A percentile compares a stretch with the other conserved stretches of the same genome.
Evolutionary conservation across 257 asterid species (phyloP).

Genomic region (Penstemon barbatus): DNA sequence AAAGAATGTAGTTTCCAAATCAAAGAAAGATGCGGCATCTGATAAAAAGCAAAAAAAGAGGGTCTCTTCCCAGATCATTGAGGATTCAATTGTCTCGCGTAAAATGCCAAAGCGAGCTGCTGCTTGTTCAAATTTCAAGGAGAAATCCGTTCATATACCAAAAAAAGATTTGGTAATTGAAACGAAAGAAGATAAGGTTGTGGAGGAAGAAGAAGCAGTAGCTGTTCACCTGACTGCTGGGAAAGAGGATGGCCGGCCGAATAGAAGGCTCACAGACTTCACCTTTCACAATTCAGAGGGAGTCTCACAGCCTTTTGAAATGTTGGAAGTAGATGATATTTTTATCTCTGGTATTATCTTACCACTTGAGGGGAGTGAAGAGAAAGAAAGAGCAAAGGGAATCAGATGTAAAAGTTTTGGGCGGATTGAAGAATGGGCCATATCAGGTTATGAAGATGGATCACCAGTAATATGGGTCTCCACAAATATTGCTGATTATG

Average conservation of each 20-base stretch:
- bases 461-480: slow-evolving; percentile 82
- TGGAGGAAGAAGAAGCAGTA: slow-evolving; percentile 72
- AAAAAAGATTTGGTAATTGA: slow-evolving; percentile 56
- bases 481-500: slow-evolving; percentile 83
- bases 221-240: slow-evolving; percentile 79
- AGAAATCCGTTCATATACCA: slow-evolving; percentile 51
- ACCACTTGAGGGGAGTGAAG: slow-evolving; percentile 66
- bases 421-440: slow-evolving; percentile 91
- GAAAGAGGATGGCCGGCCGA: slow-evolving; percentile 63
- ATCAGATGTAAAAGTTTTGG: slow-evolving; percentile 86
- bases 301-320: slow-evolving; percentile 71
- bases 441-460: slow-evolving; percentile 96
- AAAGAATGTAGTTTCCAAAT: slow-evolving; percentile 33
- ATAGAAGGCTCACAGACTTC: slow-evolving; percentile 74
- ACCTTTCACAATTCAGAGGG: slow-evolving; percentile 70
- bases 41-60: slow-evolving; percentile 52
- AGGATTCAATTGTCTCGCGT: slow-evolving; percentile 42
- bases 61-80: slow-evolving; percentile 34
- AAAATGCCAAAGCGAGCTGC: slow-evolving; percentile 90
- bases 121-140: slow-evolving; percentile 77
- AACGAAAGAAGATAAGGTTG: slow-evolving; percentile 47
- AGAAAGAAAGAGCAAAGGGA: slow-evolving; percentile 60
- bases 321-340: slow-evolving; percentile 77
- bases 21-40: slow-evolving; percentile 41
- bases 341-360: slow-evolving; percentile 69